Base-by-base conservation (phyloP, 371 early-diverging fungal species). In the Cokeromyces recurvatus region DNA sequence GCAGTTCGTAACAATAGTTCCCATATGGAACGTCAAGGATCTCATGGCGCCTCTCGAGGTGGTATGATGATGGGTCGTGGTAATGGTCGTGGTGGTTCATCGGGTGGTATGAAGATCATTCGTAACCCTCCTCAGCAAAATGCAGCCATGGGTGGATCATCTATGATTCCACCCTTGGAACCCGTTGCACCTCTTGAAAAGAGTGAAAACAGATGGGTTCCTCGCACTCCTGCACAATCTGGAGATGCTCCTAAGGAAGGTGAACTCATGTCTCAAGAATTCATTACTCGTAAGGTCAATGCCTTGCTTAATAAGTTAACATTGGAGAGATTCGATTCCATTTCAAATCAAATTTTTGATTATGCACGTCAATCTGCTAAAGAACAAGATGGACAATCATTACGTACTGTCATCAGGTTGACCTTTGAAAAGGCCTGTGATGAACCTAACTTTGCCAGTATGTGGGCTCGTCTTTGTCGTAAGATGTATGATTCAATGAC, bases 381-480 rank as follows among this genome's bases (percentile, higher is more conserved):
- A 50, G 88, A 87, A 67, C 64, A 64, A 2, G 81, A 86, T 53
- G 90, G 88, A 31, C 61, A 69, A 14, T 81, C 89, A 0, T 64
- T 97, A 41, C 78, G 77, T 51, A 81, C 81, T 31, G 85, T 95
- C 32, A 89, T 96, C 46, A 78, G 72, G 35, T 70, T 87, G 20
- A 85, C 92, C 25, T 97, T 92, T 64, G 92, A 95, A 39, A 97
- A 98, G 71, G 96, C 98, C 2, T 80, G 91, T 43, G 95, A 94
- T 50, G 96, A 98, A 66, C 83, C 92, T 31, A 79, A 79, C 46
- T 97, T 94, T 77, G 89, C 85, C 40, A 58, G 70, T 43, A 87
- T 95, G 78, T 98, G 95, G 67, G 95, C 95, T 8, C 77, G 74
- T 35, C 75, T 98, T 49, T 93, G 94, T 70, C 64, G 76, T 25